Percentiles rank a stretch among this genome's conserved stretches.
These are phyloP conservation scores for Quercus phellos DNA, from an alignment of 331 rosid species.

Conservation along the genomic window DNA sequence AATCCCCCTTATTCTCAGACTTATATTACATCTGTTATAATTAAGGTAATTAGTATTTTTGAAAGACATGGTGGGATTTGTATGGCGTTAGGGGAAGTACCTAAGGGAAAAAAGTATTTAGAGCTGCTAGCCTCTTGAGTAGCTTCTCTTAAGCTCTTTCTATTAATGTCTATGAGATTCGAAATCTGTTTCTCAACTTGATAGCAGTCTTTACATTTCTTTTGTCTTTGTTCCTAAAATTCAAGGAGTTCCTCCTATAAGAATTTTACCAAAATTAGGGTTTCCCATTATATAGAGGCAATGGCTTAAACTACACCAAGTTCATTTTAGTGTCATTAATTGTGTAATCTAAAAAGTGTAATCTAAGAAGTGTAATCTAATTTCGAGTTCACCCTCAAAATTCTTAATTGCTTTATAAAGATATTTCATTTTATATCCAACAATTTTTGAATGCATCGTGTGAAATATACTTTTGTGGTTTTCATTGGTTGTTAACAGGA, in stretches of 20 bases:
- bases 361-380: background rate
- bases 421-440: background rate
- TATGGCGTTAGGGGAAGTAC: background rate
- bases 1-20: background rate
- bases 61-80: background rate
- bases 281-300: background rate
- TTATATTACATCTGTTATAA: background rate
- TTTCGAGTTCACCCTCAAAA: background rate
- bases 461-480: conserved; percentile 11
- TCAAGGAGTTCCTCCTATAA: background rate
- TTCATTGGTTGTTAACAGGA: conserved; percentile 45
- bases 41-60: background rate
- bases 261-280: background rate
- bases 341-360: background rate
- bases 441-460: background rate
- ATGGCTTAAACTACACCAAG: background rate
- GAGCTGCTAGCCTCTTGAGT: background rate
- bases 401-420: background rate
- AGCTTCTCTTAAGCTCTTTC: background rate
- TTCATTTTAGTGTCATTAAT: background rate
- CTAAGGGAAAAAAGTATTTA: background rate
- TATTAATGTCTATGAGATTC: background rate
- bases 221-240: background rate
- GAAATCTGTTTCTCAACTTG: background rate
- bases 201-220: background rate